A percentile compares a stretch with the other conserved stretches of the same genome.
These are phyloP conservation scores for Solidago caesia DNA, from an alignment of 129 eudicot genomes.

Conservation along the genomic window DNA sequence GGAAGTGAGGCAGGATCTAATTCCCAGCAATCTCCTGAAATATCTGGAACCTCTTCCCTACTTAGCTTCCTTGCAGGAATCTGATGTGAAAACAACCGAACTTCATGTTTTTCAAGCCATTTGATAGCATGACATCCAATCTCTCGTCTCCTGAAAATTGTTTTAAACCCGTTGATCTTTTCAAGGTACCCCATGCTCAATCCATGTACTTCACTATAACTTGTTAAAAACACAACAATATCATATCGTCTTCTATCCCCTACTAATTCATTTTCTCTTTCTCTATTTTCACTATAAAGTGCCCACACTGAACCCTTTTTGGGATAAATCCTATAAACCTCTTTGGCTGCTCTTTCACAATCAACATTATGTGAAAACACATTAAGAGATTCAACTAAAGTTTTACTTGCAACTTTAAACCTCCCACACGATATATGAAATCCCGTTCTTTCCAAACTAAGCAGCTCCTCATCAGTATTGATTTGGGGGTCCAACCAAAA, in stretches of 20 bases:
- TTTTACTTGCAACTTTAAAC: constrained; percentile 59
- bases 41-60: constrained; percentile 53
- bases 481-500: constrained; percentile 72
- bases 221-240: constrained; percentile 65
- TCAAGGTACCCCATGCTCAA: constrained; percentile 80
- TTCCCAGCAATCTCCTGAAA: constrained; percentile 87
- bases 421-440: constrained; percentile 71
- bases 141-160: constrained; percentile 73
- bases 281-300: constrained; percentile 47
- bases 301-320: constrained; percentile 96
- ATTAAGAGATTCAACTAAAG: constrained; percentile 47
- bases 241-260: constrained; percentile 45
- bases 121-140: constrained; percentile 63
- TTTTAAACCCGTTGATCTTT: constrained; percentile 74
- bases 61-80: constrained; percentile 87
- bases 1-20: constrained; percentile 92
- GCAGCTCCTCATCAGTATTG: constrained; percentile 40
- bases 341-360: constrained; percentile 79
- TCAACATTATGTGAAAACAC: constrained; percentile 73
- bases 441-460: constrained; percentile 43
- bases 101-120: constrained; percentile 61
- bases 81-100: constrained; percentile 73
- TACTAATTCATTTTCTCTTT: constrained; percentile 22
- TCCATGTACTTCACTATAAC: constrained; percentile 77
- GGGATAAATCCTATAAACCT: constrained; percentile 76